Percentiles rank a stretch among this genome's conserved stretches.
Evolutionary conservation across 345 rosid species (phyloP).

Genomic region (Raphanus raphanistrum): DNA sequence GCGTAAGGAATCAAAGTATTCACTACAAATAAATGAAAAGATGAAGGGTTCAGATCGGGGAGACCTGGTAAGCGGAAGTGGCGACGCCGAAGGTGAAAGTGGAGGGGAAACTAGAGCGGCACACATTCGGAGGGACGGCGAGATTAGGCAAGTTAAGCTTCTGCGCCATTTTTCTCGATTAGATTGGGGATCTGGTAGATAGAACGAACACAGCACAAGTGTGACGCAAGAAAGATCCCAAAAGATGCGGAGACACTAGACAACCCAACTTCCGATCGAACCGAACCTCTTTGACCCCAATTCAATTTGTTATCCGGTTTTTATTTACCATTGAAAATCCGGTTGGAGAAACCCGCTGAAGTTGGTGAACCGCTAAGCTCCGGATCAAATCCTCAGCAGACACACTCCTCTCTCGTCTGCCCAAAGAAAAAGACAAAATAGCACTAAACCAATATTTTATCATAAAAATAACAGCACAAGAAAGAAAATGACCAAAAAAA

Average conservation of each 20-base stretch:
- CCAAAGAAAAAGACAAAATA: too few species aligned
- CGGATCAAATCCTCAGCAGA: neutral
- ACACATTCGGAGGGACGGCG: conserved; percentile 23
- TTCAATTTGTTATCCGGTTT: neutral
- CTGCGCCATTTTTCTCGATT: conserved; percentile 35
- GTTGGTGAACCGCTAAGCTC: neutral
- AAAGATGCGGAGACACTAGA: conserved; percentile 1
- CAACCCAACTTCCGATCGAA: neutral
- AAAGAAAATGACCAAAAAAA: too few species aligned
- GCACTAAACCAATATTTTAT: too few species aligned
- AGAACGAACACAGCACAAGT: neutral
- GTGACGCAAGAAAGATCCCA: neutral
- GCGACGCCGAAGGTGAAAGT: conserved; percentile 58
- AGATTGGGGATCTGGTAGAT: neutral
- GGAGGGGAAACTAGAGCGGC: conserved; percentile 50
- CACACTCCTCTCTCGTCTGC: too few species aligned
- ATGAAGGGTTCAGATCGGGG: neutral
- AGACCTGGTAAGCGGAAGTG: conserved; percentile 64
- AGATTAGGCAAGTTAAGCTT: conserved; percentile 30
- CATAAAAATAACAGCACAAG: too few species aligned
- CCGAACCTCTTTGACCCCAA: neutral
- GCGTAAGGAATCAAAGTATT: too few species aligned
- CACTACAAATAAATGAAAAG: neutral
- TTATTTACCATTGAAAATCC: neutral
- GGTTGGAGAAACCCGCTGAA: neutral